A percentile compares a stretch with the other conserved stretches of the same genome.
phyloP scores from a whole-genome alignment of 1,284 basidiomycete species.

The Cystobasidium pallidum region DNA sequence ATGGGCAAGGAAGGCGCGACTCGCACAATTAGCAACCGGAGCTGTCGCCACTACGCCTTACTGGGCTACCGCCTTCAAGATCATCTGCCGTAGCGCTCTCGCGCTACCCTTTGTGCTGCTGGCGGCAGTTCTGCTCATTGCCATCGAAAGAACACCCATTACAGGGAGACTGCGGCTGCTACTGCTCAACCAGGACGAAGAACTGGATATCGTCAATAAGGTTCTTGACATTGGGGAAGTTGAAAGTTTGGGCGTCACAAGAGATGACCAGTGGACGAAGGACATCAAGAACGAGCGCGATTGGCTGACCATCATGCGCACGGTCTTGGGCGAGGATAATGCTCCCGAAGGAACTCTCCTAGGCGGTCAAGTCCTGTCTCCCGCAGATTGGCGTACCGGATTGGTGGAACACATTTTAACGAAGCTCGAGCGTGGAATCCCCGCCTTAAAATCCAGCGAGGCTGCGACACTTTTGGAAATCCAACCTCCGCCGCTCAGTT shows the following conservation, averaged over 20 bases:
- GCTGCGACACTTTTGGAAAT: neutral
- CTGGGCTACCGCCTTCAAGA: slow-evolving; percentile 23
- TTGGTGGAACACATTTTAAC: slow-evolving; percentile 49
- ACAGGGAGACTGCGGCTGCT: slow-evolving; percentile 50
- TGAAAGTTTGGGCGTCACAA: neutral
- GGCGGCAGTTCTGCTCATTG: slow-evolving; percentile 46
- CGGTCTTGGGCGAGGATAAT: slow-evolving; percentile 48
- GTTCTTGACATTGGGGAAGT: slow-evolving; percentile 32
- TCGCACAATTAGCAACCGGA: slow-evolving; percentile 23
- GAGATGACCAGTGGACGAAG: neutral
- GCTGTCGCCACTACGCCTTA: slow-evolving; percentile 9
- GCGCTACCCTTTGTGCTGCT: slow-evolving; percentile 48
- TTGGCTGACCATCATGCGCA: slow-evolving; percentile 51
- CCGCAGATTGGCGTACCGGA: slow-evolving; percentile 50
- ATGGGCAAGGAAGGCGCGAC: slow-evolving; percentile 25
- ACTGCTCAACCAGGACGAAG: slow-evolving; percentile 50
- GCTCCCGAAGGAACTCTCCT: slow-evolving; percentile 49
- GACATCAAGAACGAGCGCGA: slow-evolving; percentile 37
- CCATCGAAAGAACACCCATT: slow-evolving; percentile 51
- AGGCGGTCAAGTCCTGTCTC: slow-evolving; percentile 51
- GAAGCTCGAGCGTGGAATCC: slow-evolving; percentile 48
- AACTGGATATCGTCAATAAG: slow-evolving; percentile 47
- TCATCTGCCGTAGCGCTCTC: slow-evolving; percentile 27
- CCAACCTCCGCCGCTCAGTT: neutral
- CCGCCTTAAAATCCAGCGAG: slow-evolving; percentile 39